These are phyloP conservation scores for Pseudogymnoascus sp. DNA, from an alignment of 2,329 filamentous ascomycete species.

Conservation along the genomic window DNA sequence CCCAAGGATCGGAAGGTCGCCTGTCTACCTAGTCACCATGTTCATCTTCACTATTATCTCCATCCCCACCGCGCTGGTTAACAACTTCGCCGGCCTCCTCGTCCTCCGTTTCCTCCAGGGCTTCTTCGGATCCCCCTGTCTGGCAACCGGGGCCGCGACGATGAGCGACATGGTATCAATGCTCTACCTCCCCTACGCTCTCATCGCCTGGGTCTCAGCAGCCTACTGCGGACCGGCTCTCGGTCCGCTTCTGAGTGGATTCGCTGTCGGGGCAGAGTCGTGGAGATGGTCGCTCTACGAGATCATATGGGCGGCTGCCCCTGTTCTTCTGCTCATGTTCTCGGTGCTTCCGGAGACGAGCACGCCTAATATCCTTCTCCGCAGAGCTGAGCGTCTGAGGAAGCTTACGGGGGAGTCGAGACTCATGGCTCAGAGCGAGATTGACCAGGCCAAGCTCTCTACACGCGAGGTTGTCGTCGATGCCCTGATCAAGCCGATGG, in stretches of 20 bases:
- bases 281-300: conserved; percentile 52
- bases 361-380: conserved; percentile 52
- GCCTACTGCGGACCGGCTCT: conserved; percentile 49
- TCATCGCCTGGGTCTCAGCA: conserved; percentile 53
- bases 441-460: conserved; percentile 52
- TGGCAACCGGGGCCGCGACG: conserved; percentile 53
- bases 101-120: conserved; percentile 59
- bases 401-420: conserved; percentile 50
- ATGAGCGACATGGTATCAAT: conserved; percentile 50
- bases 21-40: conserved; percentile 62
- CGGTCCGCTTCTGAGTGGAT: conserved; percentile 56
- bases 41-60: conserved; percentile 62
- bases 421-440: conserved; percentile 58
- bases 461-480: conserved; percentile 43
- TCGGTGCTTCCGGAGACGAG: conserved; percentile 60
- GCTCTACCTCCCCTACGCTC: conserved; percentile 50
- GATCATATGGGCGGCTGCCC: conserved; percentile 57
- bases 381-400: conserved; percentile 55
- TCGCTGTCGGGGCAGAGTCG: conserved; percentile 48
- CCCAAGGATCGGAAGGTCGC: conserved; percentile 59
- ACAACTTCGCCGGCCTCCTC: conserved; percentile 58
- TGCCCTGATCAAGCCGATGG: conserved; percentile 54
- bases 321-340: conserved; percentile 55
- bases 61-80: conserved; percentile 56
- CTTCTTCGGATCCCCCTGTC: conserved; percentile 59